Base-by-base conservation (phyloP, 2,329 filamentous ascomycete species). In the Rutstroemia sp. region DNA sequence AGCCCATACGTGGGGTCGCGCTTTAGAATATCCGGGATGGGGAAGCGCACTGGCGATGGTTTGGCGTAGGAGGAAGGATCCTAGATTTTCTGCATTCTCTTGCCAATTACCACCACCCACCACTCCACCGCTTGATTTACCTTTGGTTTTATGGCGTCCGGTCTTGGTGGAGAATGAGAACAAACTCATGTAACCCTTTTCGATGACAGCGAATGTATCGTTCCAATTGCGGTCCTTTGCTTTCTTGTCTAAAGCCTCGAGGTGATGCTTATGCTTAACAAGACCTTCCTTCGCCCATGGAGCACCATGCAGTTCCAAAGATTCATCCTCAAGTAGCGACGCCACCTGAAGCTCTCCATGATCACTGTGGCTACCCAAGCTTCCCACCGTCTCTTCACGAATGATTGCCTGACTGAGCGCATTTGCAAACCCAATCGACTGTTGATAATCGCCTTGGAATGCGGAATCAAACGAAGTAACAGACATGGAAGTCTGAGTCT, bases 51-150 rank as follows among this genome's bases (percentile, higher is more conserved):
- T 96, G 10, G 94, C 94, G 62, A 97, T 88, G 0, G 92, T 95
- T 70, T 97, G 92, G 19, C 92, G 83, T 7, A 99, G 82, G 45
- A 88, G 84, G 71, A 96, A 97, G 19, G 86, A 87, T 65, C 89
- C 92, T 9, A 96, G 78, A 61, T 86, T 89, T 61, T 95, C 91
- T 5, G 94, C 94, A 68, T 95, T 97, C 64, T 96, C 92, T 71
- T 92, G 92, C 94, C 94, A 99, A 71, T 99, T 97, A 23, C 94
- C 94, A 59, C 94, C 94, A 62, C 94, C 94, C 2, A 97, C 94
- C 6, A 88, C 80, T 27, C 82, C 84, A 9, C 76, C 77, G 52
- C 76, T 73, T 21, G 76, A 74, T 39, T 73, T 72, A 51, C 79
- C 76, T 60, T 82, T 83, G 60, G 73, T 78, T 70, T 89, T 91